Evolutionary conservation across 2,329 filamentous ascomycete genomes (phyloP), one percentile per base, ranked within the genome.

Genomic region (Arthrobotrys musiformis): DNA sequence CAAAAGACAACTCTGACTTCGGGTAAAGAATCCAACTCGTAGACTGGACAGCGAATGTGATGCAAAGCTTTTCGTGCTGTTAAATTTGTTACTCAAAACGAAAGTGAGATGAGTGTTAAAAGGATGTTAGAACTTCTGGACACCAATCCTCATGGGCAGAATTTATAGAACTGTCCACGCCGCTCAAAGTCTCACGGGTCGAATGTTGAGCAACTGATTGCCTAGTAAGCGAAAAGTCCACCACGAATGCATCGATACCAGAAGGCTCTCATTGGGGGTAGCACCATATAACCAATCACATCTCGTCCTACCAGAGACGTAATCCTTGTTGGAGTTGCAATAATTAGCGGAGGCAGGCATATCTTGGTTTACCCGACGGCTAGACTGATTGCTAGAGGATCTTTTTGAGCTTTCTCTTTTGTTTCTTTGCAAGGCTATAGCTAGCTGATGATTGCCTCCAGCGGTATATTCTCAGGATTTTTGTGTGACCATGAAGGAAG

Each of bases 281-380:
- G 72, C 17, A 76, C 64, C 58, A 66, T 58, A 58, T 60, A 52
- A 35, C 56, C 48, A 64, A 64, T 76, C 60, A 70, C 64, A 48
- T 70, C 48, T 70, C 50, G 72, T 76, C 72, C 64, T 37, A 76
- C 72, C 64, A 35, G 26, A 48, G 35, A 70, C 40, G 46, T 62
- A 26, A 76, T 50, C 64, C 66, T 66, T 58, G 72, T 69, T 69
- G 48, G 63, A 64, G 56, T 68, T 75, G 54, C 62, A 62, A 48
- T 48, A 46, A 37, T 28, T 1, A 9, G 52, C 54, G 54, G 44
- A 40, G 63, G 54, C 46, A 68, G 46, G 63, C 62, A 68, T 68
- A 62, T 58, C 30, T 13, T 19, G 35, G 19, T 22, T 46, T 67
- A 11, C 44, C 44, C 42, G 54, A 67, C 46, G 35, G 70, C 54